These are phyloP conservation scores for Blastomyces gilchristii DNA, from an alignment of 2,329 filamentous ascomycete genomes.

Conservation along the genomic window DNA sequence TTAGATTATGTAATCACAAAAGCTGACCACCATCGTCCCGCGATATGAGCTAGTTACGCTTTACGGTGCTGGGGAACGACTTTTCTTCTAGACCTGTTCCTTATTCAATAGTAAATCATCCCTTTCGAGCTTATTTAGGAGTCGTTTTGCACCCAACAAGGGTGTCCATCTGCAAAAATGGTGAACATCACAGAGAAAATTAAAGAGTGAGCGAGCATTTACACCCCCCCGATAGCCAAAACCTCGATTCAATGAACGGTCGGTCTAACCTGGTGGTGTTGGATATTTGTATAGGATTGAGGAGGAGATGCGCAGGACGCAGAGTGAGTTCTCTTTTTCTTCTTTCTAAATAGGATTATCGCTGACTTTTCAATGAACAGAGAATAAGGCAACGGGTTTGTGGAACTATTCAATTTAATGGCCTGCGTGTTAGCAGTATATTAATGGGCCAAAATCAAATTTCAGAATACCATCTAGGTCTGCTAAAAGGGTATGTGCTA, in stretches of 20 bases:
- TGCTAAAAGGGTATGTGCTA: slow-evolving; percentile 74
- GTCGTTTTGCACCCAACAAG: not conserved
- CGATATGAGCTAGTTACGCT: not conserved
- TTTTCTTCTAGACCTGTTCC: not conserved
- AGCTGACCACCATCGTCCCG: not conserved
- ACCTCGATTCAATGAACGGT: not conserved
- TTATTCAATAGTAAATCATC: not conserved
- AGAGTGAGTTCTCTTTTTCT: slow-evolving; percentile 57
- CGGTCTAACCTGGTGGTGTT: slow-evolving; percentile 10
- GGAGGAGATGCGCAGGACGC: slow-evolving; percentile 98
- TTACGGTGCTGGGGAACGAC: not conserved
- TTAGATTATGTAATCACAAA: slow-evolving; percentile 1
- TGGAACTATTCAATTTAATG: slow-evolving; percentile 13
- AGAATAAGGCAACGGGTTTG: slow-evolving; percentile 98
- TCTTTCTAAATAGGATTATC: not conserved
- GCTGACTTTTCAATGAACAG: slow-evolving; percentile 41
- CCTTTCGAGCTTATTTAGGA: not conserved
- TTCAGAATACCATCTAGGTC: slow-evolving; percentile 90
- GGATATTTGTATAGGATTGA: slow-evolving; percentile 71
- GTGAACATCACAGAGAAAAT: slow-evolving; percentile 99
- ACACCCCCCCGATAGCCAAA: not conserved
- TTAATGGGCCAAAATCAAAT: slow-evolving; percentile 27
- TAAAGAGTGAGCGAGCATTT: slow-evolving; percentile 66
- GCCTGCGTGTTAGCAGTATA: not conserved
- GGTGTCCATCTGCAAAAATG: slow-evolving; percentile 48